Evolutionary conservation across 768 basidiomycete genomes (phyloP).

Genomic region (Boletus tomentosulus): DNA sequence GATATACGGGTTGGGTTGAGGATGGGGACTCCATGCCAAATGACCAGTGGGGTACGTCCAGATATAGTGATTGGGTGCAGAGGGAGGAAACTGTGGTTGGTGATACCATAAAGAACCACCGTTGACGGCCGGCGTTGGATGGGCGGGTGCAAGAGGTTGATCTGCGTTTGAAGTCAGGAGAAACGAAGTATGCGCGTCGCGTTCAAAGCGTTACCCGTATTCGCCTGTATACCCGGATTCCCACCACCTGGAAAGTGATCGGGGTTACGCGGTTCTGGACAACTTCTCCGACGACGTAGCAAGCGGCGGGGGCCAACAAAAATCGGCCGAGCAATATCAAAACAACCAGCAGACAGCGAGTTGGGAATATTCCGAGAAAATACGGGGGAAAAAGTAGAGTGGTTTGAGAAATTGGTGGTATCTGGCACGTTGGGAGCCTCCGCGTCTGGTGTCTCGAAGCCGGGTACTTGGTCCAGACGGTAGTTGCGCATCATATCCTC

Average conservation of each 20-base stretch:
- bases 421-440: slow-evolving; percentile 2
- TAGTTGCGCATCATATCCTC: slow-evolving; percentile 24
- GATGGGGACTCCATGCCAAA: slow-evolving; percentile 26
- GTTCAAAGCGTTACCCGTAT: slow-evolving; percentile 14
- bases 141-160: background rate
- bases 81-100: slow-evolving; percentile 7
- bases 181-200: background rate
- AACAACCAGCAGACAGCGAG: background rate
- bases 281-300: slow-evolving; percentile 5
- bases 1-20: slow-evolving; percentile 10
- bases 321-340: slow-evolving; percentile 6
- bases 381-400: slow-evolving; percentile 20
- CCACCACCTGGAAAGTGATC: slow-evolving; percentile 17
- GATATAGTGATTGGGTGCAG: slow-evolving; percentile 18
- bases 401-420: slow-evolving; percentile 7
- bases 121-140: background rate
- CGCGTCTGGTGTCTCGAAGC: slow-evolving; percentile 3
- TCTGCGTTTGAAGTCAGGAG: slow-evolving; percentile 13
- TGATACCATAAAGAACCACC: slow-evolving; percentile 1
- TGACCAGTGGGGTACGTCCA: slow-evolving; percentile 25
- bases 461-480: slow-evolving; percentile 16
- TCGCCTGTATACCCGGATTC: slow-evolving; percentile 19
- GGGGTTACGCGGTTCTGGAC: slow-evolving; percentile 2
- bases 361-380: slow-evolving; percentile 6
- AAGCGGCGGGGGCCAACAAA: slow-evolving; percentile 10